Evolutionary conservation across 2,329 filamentous ascomycete genomes (phyloP).

Genomic region (Colletotrichum theobromicola): DNA sequence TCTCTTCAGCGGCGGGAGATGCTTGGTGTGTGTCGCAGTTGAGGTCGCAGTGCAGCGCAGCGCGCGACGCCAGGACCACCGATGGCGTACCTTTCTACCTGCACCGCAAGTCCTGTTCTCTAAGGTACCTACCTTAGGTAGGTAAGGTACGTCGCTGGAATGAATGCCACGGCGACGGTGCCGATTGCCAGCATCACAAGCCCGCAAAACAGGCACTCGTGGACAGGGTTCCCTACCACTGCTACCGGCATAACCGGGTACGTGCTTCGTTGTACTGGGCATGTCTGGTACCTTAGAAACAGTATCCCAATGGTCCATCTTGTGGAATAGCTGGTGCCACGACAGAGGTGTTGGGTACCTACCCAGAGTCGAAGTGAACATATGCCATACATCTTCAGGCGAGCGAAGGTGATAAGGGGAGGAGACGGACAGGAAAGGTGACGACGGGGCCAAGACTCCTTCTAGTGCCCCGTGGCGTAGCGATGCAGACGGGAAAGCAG

Average conservation of each 20-base stretch:
- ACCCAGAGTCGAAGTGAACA: background rate
- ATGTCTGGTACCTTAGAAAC: too few species aligned
- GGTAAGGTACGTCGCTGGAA: background rate
- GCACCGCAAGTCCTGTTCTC: background rate
- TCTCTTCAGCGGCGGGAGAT: background rate
- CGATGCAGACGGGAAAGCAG: background rate
- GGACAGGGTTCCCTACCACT: background rate
- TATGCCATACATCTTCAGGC: background rate
- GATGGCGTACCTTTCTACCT: background rate
- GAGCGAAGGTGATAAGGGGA: background rate
- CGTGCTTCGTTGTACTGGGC: background rate
- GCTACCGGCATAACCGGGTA: slow-evolving; percentile 6
- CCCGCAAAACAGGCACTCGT: background rate
- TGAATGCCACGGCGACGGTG: background rate
- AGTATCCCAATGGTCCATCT: background rate
- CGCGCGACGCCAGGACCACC: background rate
- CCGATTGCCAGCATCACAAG: background rate
- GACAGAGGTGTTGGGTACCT: background rate
- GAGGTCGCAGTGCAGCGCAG: background rate
- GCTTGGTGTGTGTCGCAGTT: background rate
- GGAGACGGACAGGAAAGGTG: background rate
- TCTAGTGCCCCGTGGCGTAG: background rate
- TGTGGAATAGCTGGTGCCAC: background rate
- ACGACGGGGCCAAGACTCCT: background rate
- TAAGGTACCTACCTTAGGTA: too few species aligned